Percentiles rank a stretch among this genome's conserved stretches.
These are phyloP conservation scores for Amanita brunnescens DNA, from an alignment of 768 basidiomycete genomes.

Conservation along the genomic window DNA sequence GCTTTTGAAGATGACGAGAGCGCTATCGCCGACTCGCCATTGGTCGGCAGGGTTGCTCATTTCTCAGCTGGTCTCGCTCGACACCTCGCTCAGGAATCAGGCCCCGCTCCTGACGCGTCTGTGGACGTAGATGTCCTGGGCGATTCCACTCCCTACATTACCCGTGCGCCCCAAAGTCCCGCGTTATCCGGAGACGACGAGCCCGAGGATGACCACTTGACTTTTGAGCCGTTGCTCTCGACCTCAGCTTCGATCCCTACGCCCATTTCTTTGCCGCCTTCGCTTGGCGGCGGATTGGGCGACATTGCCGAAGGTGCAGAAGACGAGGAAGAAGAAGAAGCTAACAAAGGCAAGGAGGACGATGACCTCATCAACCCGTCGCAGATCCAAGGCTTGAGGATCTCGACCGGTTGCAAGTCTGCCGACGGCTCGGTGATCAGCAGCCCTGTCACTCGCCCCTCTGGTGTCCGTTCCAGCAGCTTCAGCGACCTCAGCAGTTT, in stretches of 20 bases:
- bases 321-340: conserved; percentile 38
- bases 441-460: conserved; percentile 18
- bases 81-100: neutral
- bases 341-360: conserved; percentile 13
- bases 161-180: neutral
- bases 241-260: conserved; percentile 25
- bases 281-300: conserved; percentile 30
- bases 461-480: conserved; percentile 11
- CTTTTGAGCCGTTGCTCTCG: conserved; percentile 49
- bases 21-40: conserved; percentile 35
- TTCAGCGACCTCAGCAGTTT: neutral
- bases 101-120: too few relatives aligned
- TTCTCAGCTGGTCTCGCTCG: neutral
- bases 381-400: conserved; percentile 50
- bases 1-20: conserved; percentile 29
- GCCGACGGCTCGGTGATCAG: conserved; percentile 14
- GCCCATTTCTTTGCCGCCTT: conserved; percentile 28
- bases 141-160: too few relatives aligned
- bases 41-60: conserved; percentile 14
- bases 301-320: conserved; percentile 60
- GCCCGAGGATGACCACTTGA: conserved; percentile 13
- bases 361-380: conserved; percentile 23
- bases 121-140: neutral
- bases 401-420: conserved; percentile 36
- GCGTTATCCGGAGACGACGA: conserved; percentile 8